Percentiles rank a stretch among this genome's conserved stretches.
Evolutionary conservation across 768 basidiomycete genomes (phyloP).

Genomic region (Paxillus ammoniavirescens): DNA sequence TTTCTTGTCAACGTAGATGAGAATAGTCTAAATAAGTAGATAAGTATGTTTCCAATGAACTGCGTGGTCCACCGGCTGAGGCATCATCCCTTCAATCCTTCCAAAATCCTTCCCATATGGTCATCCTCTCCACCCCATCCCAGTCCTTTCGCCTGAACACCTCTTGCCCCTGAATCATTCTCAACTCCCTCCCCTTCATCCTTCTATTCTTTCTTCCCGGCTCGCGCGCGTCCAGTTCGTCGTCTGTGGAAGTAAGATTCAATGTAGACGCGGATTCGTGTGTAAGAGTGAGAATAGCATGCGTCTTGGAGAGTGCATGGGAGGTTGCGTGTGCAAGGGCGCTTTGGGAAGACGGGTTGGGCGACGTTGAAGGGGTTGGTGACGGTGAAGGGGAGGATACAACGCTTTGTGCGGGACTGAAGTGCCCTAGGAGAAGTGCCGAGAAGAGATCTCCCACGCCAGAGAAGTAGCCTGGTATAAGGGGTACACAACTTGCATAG

Average conservation of each 20-base stretch:
- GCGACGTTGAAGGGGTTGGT: conserved; percentile 3
- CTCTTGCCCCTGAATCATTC: conserved; percentile 76
- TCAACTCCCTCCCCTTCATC: conserved; percentile 84
- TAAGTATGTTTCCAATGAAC: too few relatives aligned
- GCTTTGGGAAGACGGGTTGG: conserved; percentile 13
- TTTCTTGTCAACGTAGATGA: too few relatives aligned
- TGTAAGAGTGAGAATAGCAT: conserved; percentile 67
- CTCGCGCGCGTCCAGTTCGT: conserved; percentile 65
- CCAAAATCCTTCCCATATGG: conserved; percentile 37
- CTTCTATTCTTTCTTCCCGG: conserved; percentile 65
- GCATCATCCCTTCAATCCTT: not conserved
- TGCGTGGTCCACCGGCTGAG: too few relatives aligned
- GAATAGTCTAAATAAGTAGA: too few relatives aligned
- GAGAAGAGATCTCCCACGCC: conserved; percentile 98
- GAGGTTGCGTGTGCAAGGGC: conserved; percentile 48
- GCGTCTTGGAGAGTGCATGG: conserved; percentile 70
- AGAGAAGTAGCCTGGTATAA: conserved; percentile 88
- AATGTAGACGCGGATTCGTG: conserved; percentile 46
- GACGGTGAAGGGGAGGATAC: not conserved
- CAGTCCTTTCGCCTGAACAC: conserved; percentile 50
- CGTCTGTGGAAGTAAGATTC: conserved; percentile 66
- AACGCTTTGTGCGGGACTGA: conserved; percentile 32
- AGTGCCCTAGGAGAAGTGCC: conserved; percentile 85
- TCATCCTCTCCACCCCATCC: conserved; percentile 31
- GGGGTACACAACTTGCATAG: conserved; percentile 70